Conservation (phyloP, 306 rosid genomes). For the Sicyos edulis region DNA sequence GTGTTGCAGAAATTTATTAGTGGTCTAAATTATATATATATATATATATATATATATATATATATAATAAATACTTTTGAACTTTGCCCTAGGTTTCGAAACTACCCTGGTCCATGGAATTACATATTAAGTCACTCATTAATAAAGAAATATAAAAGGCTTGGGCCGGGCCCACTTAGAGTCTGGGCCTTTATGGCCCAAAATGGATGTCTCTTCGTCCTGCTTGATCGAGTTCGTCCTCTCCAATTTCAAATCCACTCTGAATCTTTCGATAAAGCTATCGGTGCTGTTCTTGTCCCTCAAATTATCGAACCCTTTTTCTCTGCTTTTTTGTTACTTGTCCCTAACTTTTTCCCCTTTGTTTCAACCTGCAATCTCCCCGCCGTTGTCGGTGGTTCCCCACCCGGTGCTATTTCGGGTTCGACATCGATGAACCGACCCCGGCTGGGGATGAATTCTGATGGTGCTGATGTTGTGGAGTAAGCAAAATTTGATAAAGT, state of each 20-base stretch:
- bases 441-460: too few relatives aligned
- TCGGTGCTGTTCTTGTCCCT: conserved; percentile 65
- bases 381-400: conserved; percentile 49
- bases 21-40: too few relatives aligned
- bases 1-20: too few relatives aligned
- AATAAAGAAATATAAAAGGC: background rate
- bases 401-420: conserved; percentile 28
- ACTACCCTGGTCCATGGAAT: too few relatives aligned
- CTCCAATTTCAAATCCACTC: conserved; percentile 66
- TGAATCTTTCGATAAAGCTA: conserved; percentile 62
- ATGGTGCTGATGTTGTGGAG: too few relatives aligned
- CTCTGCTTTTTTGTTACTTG: conserved; percentile 31
- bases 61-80: too few relatives aligned
- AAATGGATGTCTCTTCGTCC: conserved; percentile 27
- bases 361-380: conserved; percentile 40
- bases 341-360: conserved; percentile 61
- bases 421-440: background rate
- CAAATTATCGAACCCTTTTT: conserved; percentile 28
- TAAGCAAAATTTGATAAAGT: too few relatives aligned
- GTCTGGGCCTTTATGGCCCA: conserved; percentile 29
- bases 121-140: too few relatives aligned
- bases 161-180: conserved; percentile 3
- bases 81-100: too few relatives aligned
- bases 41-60: too few relatives aligned
- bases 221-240: conserved; percentile 49